Evolutionary conservation across 306 rosid species (phyloP), one percentile per base, ranked within the genome.

Genomic region (Citrullus colocynthis): DNA sequence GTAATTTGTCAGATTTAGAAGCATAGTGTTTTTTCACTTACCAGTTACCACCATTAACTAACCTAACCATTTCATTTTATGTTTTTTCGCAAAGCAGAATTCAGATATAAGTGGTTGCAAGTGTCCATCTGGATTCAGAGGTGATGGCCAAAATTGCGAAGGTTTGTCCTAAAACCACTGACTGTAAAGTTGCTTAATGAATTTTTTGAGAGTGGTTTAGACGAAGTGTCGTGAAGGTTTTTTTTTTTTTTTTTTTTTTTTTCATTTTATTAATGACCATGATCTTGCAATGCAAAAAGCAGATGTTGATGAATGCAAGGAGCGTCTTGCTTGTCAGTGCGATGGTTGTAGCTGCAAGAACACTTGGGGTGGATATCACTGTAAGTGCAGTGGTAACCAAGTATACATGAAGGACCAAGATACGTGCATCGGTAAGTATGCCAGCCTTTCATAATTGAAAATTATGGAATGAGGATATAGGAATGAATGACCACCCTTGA

Each of bases 101-200:
- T 87, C 91, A 4, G 81, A 72, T 67, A 79, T 86, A 72, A 82
- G 88, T 15, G 93, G 97, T 41, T 94, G 98, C 67, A 74, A 72
- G 5, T 94, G 97, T 80, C 98, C 98, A 2, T 48, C 3, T 59
- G 97, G 98, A 36, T 94, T 94, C 80, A 56, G 0, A 1, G 97
- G 95, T 48, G 87, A 92, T 48, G 97, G 98, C n/a, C 32, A 76
- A 12, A 84, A 79, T 28, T 94, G 97, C 32, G 83, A 86, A 87
- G 98, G 98, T 94, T 44, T 15, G 28, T 12, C 14, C 48, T 56
- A 75, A 76, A 73, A 73, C 13, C 60, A 48, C 2, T 18, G 30
- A 16, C 13, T 30, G 60, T 28, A 51, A 67, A 41, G 4, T 39
- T 37, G 0, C 54, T 41, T 34, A 16, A 64, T 36, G 51, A 49